Conservation (phyloP, 2,329 filamentous ascomycete species). For the Fusarium napiforme region DNA sequence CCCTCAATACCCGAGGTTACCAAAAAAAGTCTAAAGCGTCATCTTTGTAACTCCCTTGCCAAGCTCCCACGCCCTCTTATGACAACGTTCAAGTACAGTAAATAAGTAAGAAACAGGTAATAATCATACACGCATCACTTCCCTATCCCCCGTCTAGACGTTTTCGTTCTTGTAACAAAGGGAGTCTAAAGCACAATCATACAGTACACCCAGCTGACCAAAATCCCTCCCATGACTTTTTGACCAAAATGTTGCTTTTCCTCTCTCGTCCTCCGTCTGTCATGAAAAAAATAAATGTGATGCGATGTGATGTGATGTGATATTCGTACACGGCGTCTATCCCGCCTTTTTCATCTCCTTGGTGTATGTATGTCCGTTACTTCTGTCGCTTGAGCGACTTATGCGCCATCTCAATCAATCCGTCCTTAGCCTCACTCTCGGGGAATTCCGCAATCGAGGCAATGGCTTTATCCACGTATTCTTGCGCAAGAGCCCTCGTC, state of each 20-base stretch:
- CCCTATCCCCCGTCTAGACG: conserved; percentile 7
- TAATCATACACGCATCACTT: conserved; percentile 39
- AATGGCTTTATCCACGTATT: conserved; percentile 90
- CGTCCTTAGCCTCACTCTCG: conserved; percentile 92
- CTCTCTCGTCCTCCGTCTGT: background rate
- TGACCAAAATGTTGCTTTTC: background rate
- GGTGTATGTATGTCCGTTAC: conserved; percentile 55
- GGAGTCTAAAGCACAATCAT: conserved; percentile 29
- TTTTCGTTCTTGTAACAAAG: conserved; percentile 20
- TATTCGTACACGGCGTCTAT: conserved; percentile 38
- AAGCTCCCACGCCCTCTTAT: conserved; percentile 2
- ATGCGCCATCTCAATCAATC: conserved; percentile 90
- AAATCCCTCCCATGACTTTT: background rate
- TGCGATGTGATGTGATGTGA: conserved; percentile 22
- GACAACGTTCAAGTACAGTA: conserved; percentile 14
- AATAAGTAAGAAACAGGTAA: conserved; percentile 33
- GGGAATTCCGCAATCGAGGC: conserved; percentile 86
- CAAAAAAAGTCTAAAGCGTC: conserved; percentile 10
- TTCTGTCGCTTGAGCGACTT: conserved; percentile 92
- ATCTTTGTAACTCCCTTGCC: background rate
- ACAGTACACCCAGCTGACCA: conserved; percentile 33
- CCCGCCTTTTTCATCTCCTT: conserved; percentile 4
- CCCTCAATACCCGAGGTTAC: background rate
- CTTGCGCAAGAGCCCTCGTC: conserved; percentile 87
- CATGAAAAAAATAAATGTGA: conserved; percentile 24